These are phyloP conservation scores for Naegleria fowleri DNA, from an alignment of 208 protist species.

Conservation along the genomic window DNA sequence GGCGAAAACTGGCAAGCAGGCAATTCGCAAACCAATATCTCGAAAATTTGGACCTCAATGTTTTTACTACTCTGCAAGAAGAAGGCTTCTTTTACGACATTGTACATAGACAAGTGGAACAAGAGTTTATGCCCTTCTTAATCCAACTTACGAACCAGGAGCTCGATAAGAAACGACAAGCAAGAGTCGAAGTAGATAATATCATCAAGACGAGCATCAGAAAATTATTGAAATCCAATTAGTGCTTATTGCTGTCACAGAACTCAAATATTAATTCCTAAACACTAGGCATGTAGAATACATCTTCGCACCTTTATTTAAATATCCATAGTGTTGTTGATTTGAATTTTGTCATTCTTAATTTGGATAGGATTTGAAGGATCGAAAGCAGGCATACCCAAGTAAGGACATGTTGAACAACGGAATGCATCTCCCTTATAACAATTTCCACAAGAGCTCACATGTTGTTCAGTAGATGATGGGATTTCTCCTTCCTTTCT, in stretches of 20 bases:
- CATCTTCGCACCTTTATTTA: neutral
- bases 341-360: too few species aligned
- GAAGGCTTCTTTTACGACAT: conserved; percentile 91
- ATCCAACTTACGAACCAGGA: conserved; percentile 67
- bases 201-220: neutral
- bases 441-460: conserved; percentile 18
- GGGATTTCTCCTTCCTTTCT: neutral
- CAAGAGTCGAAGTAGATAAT: conserved; percentile 59
- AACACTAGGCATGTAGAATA: neutral
- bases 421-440: conserved; percentile 25
- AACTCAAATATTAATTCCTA: neutral
- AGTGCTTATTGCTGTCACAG: neutral
- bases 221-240: neutral
- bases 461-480: neutral
- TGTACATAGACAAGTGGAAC: conserved; percentile 82
- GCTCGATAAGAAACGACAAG: conserved; percentile 69
- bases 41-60: conserved; percentile 74
- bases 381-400: conserved; percentile 27
- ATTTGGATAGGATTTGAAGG: neutral
- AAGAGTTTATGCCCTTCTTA: conserved; percentile 88
- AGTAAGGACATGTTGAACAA: conserved; percentile 20
- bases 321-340: neutral
- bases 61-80: conserved; percentile 79
- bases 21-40: conserved; percentile 85
- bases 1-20: conserved; percentile 82